Percentiles rank a stretch among this genome's conserved stretches.
Conservation (phyloP, 495 filamentous ascomycete species). For the Hypoxylon intermedium region DNA sequence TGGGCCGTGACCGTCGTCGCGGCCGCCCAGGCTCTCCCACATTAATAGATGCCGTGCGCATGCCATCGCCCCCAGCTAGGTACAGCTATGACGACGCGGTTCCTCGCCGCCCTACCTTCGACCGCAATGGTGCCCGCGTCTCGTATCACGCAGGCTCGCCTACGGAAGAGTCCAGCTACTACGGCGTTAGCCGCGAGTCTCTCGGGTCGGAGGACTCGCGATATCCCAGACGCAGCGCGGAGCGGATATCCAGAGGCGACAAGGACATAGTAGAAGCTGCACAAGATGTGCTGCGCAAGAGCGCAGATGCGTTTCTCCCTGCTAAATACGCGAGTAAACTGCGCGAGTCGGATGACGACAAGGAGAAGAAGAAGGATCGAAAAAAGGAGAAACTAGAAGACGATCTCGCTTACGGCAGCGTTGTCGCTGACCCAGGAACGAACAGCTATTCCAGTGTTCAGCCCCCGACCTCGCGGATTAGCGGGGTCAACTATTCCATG, state of each 20-base stretch:
- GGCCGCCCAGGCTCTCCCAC: slow-evolving; percentile 48
- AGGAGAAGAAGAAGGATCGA: slow-evolving; percentile 30
- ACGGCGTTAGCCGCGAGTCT: slow-evolving; percentile 39
- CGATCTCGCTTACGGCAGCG: slow-evolving; percentile 55
- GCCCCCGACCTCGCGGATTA: slow-evolving; percentile 39
- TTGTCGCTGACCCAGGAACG: slow-evolving; percentile 9
- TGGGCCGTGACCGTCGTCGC: too few species aligned
- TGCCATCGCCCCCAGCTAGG: slow-evolving; percentile 50
- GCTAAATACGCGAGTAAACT: slow-evolving; percentile 36
- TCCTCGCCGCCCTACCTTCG: slow-evolving; percentile 40
- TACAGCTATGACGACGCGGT: slow-evolving; percentile 43
- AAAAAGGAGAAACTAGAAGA: slow-evolving; percentile 51
- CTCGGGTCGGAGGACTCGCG: slow-evolving; percentile 36
- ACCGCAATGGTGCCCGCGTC: slow-evolving; percentile 39
- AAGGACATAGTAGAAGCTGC: slow-evolving; percentile 49
- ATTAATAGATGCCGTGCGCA: slow-evolving; percentile 56
- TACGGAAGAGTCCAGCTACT: slow-evolving; percentile 40
- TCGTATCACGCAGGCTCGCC: slow-evolving; percentile 52
- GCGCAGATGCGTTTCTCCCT: slow-evolving; percentile 39
- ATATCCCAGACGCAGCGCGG: slow-evolving; percentile 36
- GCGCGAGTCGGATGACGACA: slow-evolving; percentile 31
- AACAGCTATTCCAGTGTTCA: slow-evolving; percentile 27
- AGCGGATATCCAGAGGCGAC: slow-evolving; percentile 48
- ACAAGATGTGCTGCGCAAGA: slow-evolving; percentile 37
- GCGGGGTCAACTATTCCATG: slow-evolving; percentile 53